Percentiles rank a stretch among this genome's conserved stretches.
These are phyloP conservation scores for Monoraphidium neglectum DNA, from an alignment of 139 green algal genomes.

Conservation along the genomic window DNA sequence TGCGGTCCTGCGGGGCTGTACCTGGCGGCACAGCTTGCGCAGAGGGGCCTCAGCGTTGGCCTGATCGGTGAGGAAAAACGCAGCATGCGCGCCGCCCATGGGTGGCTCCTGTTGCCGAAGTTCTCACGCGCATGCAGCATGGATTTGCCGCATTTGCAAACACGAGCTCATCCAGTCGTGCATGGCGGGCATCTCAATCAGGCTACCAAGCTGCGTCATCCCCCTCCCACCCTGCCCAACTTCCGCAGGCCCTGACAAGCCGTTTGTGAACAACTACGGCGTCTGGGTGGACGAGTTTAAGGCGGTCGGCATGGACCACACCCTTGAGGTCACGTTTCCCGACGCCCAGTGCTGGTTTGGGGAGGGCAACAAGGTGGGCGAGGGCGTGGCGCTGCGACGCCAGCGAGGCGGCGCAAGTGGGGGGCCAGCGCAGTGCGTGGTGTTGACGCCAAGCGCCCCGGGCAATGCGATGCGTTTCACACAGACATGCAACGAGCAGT, in stretches of 20 bases:
- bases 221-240: not conserved
- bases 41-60: slow-evolving; percentile 73
- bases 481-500: no score
- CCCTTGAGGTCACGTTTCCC: slow-evolving; percentile 59
- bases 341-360: slow-evolving; percentile 78
- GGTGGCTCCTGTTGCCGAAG: not conserved
- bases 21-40: slow-evolving; percentile 83
- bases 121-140: not conserved
- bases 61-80: slow-evolving; percentile 55
- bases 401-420: no score
- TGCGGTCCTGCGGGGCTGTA: slow-evolving; percentile 90
- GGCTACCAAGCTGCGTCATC: not conserved
- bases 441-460: no score
- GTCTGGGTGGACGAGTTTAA: slow-evolving; percentile 88
- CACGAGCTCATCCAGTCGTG: not conserved
- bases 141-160: not conserved
- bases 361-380: slow-evolving; percentile 51
- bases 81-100: not conserved
- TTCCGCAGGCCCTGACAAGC: slow-evolving; percentile 67
- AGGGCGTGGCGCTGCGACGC: not conserved
- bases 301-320: slow-evolving; percentile 67
- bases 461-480: no score
- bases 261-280: slow-evolving; percentile 96
- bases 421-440: no score
- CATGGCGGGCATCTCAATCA: not conserved